These are phyloP conservation scores for Sechiopsis laciniata DNA, from an alignment of 306 rosid genomes.

Conservation along the genomic window DNA sequence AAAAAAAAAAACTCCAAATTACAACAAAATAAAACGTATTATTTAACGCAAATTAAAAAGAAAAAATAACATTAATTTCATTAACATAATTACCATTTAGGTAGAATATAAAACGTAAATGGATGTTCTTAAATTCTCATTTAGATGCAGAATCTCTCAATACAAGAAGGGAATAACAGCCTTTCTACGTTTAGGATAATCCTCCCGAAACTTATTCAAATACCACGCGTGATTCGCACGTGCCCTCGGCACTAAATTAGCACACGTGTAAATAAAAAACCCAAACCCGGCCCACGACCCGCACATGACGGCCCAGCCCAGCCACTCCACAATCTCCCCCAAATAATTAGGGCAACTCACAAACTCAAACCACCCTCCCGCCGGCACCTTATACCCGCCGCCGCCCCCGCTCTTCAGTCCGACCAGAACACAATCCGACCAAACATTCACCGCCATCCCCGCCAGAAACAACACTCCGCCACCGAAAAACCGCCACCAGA, in stretches of 20 bases:
- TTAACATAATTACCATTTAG: not conserved
- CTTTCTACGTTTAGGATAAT: constrained; percentile 61
- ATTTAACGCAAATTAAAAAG: too few relatives aligned
- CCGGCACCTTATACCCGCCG: constrained; percentile 60
- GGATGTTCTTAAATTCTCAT: not conserved
- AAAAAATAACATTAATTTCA: too few relatives aligned
- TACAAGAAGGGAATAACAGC: constrained; percentile 71
- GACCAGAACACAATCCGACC: constrained; percentile 58
- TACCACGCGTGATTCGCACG: constrained; percentile 65
- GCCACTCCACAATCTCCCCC: constrained; percentile 80
- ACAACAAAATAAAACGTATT: too few relatives aligned
- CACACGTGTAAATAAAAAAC: constrained; percentile 58
- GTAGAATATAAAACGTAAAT: not conserved
- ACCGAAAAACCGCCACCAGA: constrained; percentile 42
- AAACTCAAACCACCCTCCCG: constrained; percentile 59
- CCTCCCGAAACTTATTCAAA: constrained; percentile 71
- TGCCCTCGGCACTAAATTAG: constrained; percentile 77
- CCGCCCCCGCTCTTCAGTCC: constrained; percentile 45
- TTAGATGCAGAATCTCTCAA: constrained; percentile 30
- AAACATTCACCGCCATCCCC: constrained; percentile 58
- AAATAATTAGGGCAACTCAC: constrained; percentile 76
- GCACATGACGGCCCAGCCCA: constrained; percentile 76
- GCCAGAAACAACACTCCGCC: constrained; percentile 40
- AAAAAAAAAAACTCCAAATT: too few relatives aligned
- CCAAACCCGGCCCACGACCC: constrained; percentile 69